phyloP scores from a whole-genome alignment of 2,329 filamentous ascomycete species.

The Fusarium algeriense region DNA sequence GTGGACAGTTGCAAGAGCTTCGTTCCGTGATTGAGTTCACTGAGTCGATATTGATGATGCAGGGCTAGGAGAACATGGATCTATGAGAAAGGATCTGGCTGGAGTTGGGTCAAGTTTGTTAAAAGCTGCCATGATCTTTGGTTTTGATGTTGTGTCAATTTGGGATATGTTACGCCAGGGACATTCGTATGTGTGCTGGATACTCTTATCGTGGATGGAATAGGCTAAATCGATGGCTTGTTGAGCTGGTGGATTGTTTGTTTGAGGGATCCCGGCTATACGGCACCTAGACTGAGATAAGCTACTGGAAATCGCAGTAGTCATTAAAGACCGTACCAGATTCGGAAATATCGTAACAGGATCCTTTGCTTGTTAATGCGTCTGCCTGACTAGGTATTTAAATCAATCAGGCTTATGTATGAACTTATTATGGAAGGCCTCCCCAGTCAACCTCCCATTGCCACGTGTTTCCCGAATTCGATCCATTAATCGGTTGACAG shows the following conservation, averaged over 20 bases:
- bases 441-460: no score
- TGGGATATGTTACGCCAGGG: background rate
- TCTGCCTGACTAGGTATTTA: no score
- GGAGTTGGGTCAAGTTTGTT: background rate
- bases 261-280: background rate
- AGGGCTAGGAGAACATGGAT: background rate
- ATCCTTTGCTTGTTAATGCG: no score
- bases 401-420: no score
- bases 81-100: background rate
- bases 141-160: rapidly evolving
- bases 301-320: background rate
- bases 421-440: no score
- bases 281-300: background rate
- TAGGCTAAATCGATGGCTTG: background rate
- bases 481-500: no score
- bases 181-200: no score
- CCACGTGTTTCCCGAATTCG: no score
- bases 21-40: conserved; percentile 25
- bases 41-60: conserved; percentile 19
- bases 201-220: background rate
- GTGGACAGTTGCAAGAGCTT: conserved; percentile 25
- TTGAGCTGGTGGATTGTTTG: background rate
- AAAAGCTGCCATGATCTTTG: background rate
- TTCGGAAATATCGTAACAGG: background rate
- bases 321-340: background rate